A percentile compares a stretch with the other conserved stretches of the same genome.
These are phyloP conservation scores for Coemansia sp. DNA, from an alignment of 192 early-diverging fungal species.

Conservation along the genomic window DNA sequence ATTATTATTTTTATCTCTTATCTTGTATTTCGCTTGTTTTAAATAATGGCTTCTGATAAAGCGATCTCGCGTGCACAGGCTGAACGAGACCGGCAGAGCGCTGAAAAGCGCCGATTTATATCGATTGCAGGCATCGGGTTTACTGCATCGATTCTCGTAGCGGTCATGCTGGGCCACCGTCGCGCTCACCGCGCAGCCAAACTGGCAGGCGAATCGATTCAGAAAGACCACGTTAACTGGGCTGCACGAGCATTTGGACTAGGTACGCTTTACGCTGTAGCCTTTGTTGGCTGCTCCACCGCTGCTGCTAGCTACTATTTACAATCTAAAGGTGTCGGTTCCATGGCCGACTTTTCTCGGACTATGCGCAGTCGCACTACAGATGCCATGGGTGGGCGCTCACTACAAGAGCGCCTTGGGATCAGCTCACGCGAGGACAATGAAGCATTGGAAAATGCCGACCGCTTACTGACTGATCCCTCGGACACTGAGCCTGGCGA, in stretches of 20 bases:
- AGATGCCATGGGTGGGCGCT: constrained; percentile 7
- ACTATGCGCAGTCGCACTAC: constrained; percentile 17
- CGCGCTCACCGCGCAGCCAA: constrained; percentile 30
- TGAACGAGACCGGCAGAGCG: constrained; percentile 35
- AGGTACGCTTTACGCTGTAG: constrained; percentile 46
- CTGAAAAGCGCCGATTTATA: constrained; percentile 33
- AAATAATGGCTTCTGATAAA: background rate
- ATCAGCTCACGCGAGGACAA: constrained; percentile 23
- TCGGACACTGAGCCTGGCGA: constrained; percentile 25
- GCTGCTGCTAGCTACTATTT: constrained; percentile 37
- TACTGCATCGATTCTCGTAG: constrained; percentile 29
- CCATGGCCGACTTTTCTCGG: constrained; percentile 16
- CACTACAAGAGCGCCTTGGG: constrained; percentile 21
- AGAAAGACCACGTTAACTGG: constrained; percentile 27
- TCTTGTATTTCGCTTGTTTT: background rate
- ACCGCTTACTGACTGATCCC: constrained; percentile 22
- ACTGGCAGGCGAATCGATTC: constrained; percentile 22
- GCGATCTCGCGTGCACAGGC: constrained; percentile 18
- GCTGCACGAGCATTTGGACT: constrained; percentile 40
- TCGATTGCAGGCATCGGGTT: constrained; percentile 33
- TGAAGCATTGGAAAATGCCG: constrained; percentile 13
- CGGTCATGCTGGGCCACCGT: constrained; percentile 42
- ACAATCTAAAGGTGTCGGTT: constrained; percentile 23
- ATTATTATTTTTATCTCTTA: background rate
- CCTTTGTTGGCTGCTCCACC: constrained; percentile 27